These are phyloP conservation scores for Myxozyma neglecta DNA, from an alignment of 805 yeast genomes.

Conservation along the genomic window DNA sequence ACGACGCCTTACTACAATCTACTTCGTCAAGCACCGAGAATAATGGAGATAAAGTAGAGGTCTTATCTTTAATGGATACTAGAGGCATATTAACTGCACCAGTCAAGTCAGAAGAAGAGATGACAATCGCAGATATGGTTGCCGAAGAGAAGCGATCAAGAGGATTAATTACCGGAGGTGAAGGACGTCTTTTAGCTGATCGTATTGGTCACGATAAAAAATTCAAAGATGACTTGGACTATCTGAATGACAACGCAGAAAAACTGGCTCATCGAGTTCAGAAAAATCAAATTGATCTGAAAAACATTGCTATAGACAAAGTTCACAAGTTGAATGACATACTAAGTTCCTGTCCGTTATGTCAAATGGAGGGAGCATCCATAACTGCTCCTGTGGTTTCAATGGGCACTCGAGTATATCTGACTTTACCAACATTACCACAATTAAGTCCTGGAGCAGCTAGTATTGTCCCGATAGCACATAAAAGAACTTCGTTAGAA, in stretches of 20 bases:
- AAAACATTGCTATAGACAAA: constrained; percentile 36
- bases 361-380: constrained; percentile 38
- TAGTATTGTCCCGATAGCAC: constrained; percentile 48
- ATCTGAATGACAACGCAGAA: constrained; percentile 47
- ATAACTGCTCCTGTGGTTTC: constrained; percentile 41
- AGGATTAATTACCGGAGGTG: constrained; percentile 17
- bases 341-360: constrained; percentile 44
- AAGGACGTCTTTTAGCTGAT: constrained; percentile 38
- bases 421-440: constrained; percentile 47
- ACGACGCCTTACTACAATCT: constrained; percentile 6
- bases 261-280: constrained; percentile 41
- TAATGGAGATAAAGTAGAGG: constrained; percentile 17
- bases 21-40: not conserved
- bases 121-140: constrained; percentile 44
- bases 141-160: constrained; percentile 39
- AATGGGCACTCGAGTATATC: constrained; percentile 43
- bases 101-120: constrained; percentile 37
- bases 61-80: constrained; percentile 18
- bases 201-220: constrained; percentile 44
- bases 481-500: too few species aligned
- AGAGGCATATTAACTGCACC: constrained; percentile 21
- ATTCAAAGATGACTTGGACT: constrained; percentile 46
- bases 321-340: constrained; percentile 38
- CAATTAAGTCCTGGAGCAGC: constrained; percentile 42
- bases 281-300: constrained; percentile 39